These are phyloP conservation scores for Sarocladium strictum DNA, from an alignment of 2,329 filamentous ascomycete genomes.

Conservation along the genomic window DNA sequence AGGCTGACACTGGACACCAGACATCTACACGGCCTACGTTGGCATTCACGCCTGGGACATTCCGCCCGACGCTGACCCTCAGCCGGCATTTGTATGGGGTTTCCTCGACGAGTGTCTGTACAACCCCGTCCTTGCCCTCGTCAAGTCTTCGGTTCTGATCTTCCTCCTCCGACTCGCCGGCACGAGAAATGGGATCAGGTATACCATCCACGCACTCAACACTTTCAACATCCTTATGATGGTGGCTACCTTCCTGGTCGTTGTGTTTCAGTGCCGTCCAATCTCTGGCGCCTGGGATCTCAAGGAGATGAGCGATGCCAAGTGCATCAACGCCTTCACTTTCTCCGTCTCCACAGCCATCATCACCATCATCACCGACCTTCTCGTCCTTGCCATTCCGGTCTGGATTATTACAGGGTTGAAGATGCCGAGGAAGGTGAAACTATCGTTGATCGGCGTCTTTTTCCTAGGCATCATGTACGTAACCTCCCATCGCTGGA, in stretches of 20 bases:
- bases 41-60: not conserved
- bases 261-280: slow-evolving; percentile 34
- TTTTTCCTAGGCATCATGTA: slow-evolving; percentile 32
- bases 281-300: slow-evolving; percentile 27
- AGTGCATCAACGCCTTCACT: slow-evolving; percentile 24
- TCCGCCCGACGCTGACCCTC: not conserved
- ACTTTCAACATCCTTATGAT: slow-evolving; percentile 25
- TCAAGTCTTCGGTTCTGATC: slow-evolving; percentile 38
- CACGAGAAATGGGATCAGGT: slow-evolving; percentile 27
- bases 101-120: slow-evolving; percentile 32
- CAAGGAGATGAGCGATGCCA: slow-evolving; percentile 15
- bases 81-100: not conserved
- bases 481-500: slow-evolving; percentile 13
- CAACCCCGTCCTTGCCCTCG: slow-evolving; percentile 38
- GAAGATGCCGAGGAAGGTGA: slow-evolving; percentile 30
- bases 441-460: slow-evolving; percentile 31
- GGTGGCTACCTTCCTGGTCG: slow-evolving; percentile 29
- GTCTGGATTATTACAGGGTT: slow-evolving; percentile 34
- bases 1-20: not conserved
- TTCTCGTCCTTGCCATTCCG: slow-evolving; percentile 32
- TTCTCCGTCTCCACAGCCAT: slow-evolving; percentile 2
- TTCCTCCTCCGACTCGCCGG: slow-evolving; percentile 38
- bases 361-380: slow-evolving; percentile 35
- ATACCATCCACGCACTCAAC: slow-evolving; percentile 22
- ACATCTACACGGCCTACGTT: not conserved